Conservation (phyloP, 2,329 filamentous ascomycete genomes). For the Diplodia mutila region DNA sequence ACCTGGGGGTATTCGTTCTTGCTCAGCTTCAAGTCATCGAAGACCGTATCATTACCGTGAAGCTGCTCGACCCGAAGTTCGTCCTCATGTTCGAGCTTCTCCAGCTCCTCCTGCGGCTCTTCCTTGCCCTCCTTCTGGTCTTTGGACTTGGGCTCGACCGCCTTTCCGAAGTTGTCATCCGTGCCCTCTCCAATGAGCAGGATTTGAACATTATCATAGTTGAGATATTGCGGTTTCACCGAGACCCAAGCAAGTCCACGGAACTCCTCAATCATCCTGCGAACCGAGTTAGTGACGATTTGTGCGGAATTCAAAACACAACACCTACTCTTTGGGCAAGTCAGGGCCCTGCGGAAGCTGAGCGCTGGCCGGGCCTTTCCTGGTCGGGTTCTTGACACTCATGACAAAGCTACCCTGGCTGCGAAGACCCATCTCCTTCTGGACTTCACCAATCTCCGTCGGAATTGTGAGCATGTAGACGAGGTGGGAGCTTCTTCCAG, state of each 20-base stretch:
- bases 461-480: constrained; percentile 81
- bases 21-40: constrained; percentile 62
- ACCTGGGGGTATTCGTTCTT: constrained; percentile 68
- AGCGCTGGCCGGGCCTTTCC: constrained; percentile 65
- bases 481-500: constrained; percentile 72
- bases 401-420: constrained; percentile 76
- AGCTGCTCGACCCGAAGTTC: constrained; percentile 66
- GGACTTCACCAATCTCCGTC: constrained; percentile 68
- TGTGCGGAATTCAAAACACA: background rate
- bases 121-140: constrained; percentile 62
- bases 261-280: constrained; percentile 72
- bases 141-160: constrained; percentile 60
- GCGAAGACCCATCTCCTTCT: constrained; percentile 73
- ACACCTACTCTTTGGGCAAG: constrained; percentile 69
- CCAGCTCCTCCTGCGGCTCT: constrained; percentile 70
- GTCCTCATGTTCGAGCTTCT: constrained; percentile 77
- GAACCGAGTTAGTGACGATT: constrained; percentile 19
- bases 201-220: constrained; percentile 76
- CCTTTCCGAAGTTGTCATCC: constrained; percentile 59
- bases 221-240: constrained; percentile 71
- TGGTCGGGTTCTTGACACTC: constrained; percentile 78
- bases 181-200: constrained; percentile 74
- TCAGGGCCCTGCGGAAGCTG: constrained; percentile 67
- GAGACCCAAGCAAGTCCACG: constrained; percentile 73
- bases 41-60: constrained; percentile 62